A percentile compares a stretch with the other conserved stretches of the same genome.
Conservation (phyloP, 768 basidiomycete genomes). For the Plicaturopsis crispa region DNA sequence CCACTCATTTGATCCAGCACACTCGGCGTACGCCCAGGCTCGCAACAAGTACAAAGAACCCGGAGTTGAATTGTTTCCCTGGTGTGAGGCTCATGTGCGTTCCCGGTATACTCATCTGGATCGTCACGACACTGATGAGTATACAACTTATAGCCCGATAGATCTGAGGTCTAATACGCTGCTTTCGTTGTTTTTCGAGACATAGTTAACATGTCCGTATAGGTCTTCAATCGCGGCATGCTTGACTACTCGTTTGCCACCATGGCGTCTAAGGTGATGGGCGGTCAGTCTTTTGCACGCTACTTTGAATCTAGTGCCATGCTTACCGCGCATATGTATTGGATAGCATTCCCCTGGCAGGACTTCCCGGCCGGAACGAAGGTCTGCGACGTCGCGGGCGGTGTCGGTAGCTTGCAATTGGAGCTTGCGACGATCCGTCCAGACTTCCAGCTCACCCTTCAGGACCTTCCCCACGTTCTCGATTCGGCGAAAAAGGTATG, state of each 20-base stretch:
- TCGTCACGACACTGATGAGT: too few relatives aligned
- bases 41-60: not conserved
- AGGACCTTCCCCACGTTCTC: conserved; percentile 22
- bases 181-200: not conserved
- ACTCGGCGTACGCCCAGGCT: too few relatives aligned
- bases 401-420: conserved; percentile 28
- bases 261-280: not conserved
- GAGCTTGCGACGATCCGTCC: conserved; percentile 25
- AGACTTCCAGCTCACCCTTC: conserved; percentile 26
- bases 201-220: not conserved
- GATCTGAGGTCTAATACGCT: too few relatives aligned
- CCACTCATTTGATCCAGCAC: not conserved
- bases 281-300: not conserved
- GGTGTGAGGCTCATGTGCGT: too few relatives aligned
- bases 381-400: conserved; percentile 34
- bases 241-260: conserved; percentile 2
- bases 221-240: conserved; percentile 4
- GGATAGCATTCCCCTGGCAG: conserved; percentile 28
- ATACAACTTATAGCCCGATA: too few relatives aligned
- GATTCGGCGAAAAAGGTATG: conserved; percentile 7
- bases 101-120: too few relatives aligned
- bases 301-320: not conserved
- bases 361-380: conserved; percentile 16
- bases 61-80: not conserved
- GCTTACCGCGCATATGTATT: not conserved